A percentile compares a stretch with the other conserved stretches of the same genome.
phyloP scores from a whole-genome alignment of 345 rosid species.

The Pistacia atlantica region DNA sequence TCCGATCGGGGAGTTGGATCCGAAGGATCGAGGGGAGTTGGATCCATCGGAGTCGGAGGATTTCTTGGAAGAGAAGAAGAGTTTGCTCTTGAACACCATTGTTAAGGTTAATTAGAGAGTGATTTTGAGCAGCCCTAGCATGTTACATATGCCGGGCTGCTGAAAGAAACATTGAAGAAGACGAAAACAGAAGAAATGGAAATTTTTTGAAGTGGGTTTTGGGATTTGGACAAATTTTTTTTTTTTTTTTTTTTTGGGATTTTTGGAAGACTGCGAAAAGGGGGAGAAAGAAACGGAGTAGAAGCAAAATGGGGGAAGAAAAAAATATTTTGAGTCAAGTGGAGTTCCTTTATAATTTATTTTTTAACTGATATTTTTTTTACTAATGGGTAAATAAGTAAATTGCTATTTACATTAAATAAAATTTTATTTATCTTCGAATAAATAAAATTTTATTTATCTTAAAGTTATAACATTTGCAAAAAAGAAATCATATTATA shows the following conservation, averaged over 20 bases:
- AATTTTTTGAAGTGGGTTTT: not conserved
- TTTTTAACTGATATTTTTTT: too few relatives aligned
- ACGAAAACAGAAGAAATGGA: not conserved
- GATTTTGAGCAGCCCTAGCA: not conserved
- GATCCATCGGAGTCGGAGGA: conserved; percentile 90
- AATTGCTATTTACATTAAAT: too few relatives aligned
- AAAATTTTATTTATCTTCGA: too few relatives aligned
- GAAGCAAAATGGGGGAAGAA: not conserved
- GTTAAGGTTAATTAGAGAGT: not conserved
- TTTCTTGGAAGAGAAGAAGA: conserved; percentile 90
- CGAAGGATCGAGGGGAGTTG: conserved; percentile 83
- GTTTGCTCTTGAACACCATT: conserved; percentile 97
- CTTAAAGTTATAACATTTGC: too few relatives aligned
- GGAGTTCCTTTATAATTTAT: too few relatives aligned
- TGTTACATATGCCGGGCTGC: conserved; percentile 21
- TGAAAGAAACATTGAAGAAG: conserved; percentile 13
- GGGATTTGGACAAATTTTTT: not conserved
- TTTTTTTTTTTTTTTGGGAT: not conserved
- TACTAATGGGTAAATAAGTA: too few relatives aligned
- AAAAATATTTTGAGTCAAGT: not conserved
- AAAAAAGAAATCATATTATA: too few relatives aligned
- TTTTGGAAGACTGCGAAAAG: not conserved
- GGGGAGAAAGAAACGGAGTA: not conserved
- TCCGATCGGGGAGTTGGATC: conserved; percentile 88
- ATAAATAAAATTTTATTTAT: too few relatives aligned